phyloP scores from a whole-genome alignment of 495 filamentous ascomycete species.

The Aspergillus panamensis region DNA sequence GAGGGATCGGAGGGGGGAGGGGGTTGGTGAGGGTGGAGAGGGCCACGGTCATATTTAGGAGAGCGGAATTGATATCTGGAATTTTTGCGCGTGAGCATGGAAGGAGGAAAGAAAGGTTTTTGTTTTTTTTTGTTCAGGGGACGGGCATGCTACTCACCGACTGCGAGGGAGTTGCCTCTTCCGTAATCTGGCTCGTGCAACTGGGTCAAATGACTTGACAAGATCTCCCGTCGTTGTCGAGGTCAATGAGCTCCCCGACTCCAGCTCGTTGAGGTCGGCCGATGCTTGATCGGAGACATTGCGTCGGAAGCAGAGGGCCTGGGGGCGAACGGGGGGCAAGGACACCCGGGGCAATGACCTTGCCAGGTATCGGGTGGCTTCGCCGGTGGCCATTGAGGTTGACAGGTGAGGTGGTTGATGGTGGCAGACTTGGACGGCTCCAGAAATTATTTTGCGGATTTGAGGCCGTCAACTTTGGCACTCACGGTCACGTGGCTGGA shows the following conservation, averaged over 20 bases:
- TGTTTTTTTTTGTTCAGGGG: neutral
- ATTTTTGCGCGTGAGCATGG: constrained; percentile 17
- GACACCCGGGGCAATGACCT: constrained; percentile 41
- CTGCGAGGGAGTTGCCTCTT: constrained; percentile 60
- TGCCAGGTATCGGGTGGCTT: constrained; percentile 42
- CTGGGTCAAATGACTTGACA: constrained; percentile 54
- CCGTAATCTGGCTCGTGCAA: constrained; percentile 48
- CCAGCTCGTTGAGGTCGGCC: constrained; percentile 35
- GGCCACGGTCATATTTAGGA: constrained; percentile 90
- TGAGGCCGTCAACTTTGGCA: constrained; percentile 18
- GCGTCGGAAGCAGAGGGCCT: constrained; percentile 39
- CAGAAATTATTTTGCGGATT: constrained; percentile 40
- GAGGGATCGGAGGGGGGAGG: constrained; percentile 78
- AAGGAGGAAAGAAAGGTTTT: neutral
- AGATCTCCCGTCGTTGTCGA: constrained; percentile 21
- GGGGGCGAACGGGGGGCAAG: constrained; percentile 33
- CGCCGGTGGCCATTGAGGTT: constrained; percentile 41
- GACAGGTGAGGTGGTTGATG: constrained; percentile 19
- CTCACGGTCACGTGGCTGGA: constrained; percentile 16
- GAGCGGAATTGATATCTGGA: constrained; percentile 86
- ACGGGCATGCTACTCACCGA: constrained; percentile 49
- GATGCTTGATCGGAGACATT: constrained; percentile 48
- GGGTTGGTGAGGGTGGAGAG: constrained; percentile 87
- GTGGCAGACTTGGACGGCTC: constrained; percentile 17
- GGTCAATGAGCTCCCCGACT: constrained; percentile 36